Base-by-base conservation (phyloP, 345 rosid species). In the Citrus hindsii region DNA sequence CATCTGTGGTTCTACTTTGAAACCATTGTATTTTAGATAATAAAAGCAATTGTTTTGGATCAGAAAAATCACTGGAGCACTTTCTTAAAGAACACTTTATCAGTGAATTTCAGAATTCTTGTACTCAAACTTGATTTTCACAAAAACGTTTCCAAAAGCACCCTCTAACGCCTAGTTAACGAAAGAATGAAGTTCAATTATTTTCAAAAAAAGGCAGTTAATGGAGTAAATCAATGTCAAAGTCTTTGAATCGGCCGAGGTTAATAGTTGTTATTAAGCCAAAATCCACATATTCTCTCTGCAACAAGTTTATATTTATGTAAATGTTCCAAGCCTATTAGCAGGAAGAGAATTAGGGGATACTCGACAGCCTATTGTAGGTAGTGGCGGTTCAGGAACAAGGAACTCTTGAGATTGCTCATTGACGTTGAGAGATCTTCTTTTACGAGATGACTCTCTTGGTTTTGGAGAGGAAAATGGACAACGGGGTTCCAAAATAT, bases 401-500 rank as follows among this genome's bases (percentile, higher is more conserved):
- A 37, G 61, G 37, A 69, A 64, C 12, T 51, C 70, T 60, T 32
- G 40, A 69, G 46, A 7, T 37, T 55, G 78, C 8, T 83, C 79
- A 25, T 13, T 24, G 56, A 64, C 5, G 1, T 46, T 46, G 18
- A 87, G 90, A 73, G 71, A 85, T 76, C 88, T 84, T 53, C 80
- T 69, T 73, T 35, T 79, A 6, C 68, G 80, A 6, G 63, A 25
- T 33, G 76, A 27, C 42, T 67, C 84, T 38, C 3, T 33, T 13
- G 85, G 88, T 74, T 77, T 85, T 66, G 85, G 82, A 32, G 84
- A 79, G 6, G 70, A 76, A 32, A 66, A 69, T 28, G 33, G 70
- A 66, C 93, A 90, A 2, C 9, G 0, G 16, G 86, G 88, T 65
- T 83, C 88, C 83, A 88, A 60, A 69, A 90, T 83, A 0, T 87